Conservation (phyloP, 371 early-diverging fungal species). For the Mortierella sp. region DNA sequence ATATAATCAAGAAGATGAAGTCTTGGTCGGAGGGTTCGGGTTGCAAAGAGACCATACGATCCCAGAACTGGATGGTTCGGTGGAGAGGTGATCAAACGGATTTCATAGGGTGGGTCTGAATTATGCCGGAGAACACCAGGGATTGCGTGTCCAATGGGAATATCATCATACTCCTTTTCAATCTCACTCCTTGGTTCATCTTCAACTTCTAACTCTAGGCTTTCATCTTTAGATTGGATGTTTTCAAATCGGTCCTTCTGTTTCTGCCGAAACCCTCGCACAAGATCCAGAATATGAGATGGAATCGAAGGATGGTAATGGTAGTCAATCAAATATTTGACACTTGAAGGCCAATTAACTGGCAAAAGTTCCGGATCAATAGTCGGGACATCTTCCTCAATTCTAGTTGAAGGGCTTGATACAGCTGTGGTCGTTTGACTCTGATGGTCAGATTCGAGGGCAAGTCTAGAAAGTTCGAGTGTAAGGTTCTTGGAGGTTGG, state of each 20-base stretch:
- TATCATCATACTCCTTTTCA: constrained; percentile 34
- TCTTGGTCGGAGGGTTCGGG: constrained; percentile 33
- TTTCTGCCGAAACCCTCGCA: constrained; percentile 25
- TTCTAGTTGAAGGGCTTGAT: background rate
- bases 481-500: too few relatives aligned
- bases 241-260: background rate
- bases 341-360: constrained; percentile 42
- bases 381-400: constrained; percentile 21
- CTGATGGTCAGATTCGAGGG: too few relatives aligned
- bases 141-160: constrained; percentile 47
- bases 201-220: constrained; percentile 13
- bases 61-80: constrained; percentile 49
- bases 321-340: constrained; percentile 47
- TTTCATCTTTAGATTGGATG: background rate
- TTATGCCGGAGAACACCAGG: constrained; percentile 19
- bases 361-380: constrained; percentile 29
- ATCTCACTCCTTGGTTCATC: constrained; percentile 10
- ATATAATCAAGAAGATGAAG: constrained; percentile 50
- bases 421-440: background rate
- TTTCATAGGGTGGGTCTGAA: constrained; percentile 23
- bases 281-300: constrained; percentile 21
- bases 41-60: constrained; percentile 51
- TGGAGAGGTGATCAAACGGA: constrained; percentile 34
- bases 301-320: constrained; percentile 45
- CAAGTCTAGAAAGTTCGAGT: too few relatives aligned